These are phyloP conservation scores for Sicyos edulis DNA, from an alignment of 306 rosid genomes.

Conservation along the genomic window DNA sequence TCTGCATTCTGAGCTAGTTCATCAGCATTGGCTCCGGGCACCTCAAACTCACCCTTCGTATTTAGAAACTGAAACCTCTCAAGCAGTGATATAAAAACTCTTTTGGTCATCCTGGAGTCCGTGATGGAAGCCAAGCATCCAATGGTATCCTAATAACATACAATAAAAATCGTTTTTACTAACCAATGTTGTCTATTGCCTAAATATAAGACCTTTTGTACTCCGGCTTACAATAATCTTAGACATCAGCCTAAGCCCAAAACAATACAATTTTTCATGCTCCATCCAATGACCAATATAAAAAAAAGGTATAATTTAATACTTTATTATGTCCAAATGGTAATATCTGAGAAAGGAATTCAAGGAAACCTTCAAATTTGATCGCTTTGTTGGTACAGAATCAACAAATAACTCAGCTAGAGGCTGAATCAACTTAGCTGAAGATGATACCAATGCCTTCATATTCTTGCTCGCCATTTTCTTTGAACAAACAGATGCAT, in stretches of 20 bases:
- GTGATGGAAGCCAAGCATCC: constrained; percentile 76
- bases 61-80: constrained; percentile 45
- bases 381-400: constrained; percentile 40
- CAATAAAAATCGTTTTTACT: neutral
- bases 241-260: too few species aligned
- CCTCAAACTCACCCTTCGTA: constrained; percentile 35
- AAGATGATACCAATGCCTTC: constrained; percentile 58
- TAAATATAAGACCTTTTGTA: constrained; percentile 12
- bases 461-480: constrained; percentile 62
- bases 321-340: neutral
- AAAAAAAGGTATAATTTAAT: too few species aligned
- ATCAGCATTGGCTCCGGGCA: constrained; percentile 26
- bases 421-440: constrained; percentile 52
- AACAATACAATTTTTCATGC: too few species aligned
- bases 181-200: constrained; percentile 6
- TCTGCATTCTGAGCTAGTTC: constrained; percentile 28
- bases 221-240: too few species aligned
- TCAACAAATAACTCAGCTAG: constrained; percentile 57
- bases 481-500: constrained; percentile 54
- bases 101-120: constrained; percentile 58
- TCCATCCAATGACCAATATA: too few species aligned
- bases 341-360: neutral
- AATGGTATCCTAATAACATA: constrained; percentile 61
- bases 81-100: constrained; percentile 43
- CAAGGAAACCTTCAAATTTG: constrained; percentile 55